Evolutionary conservation across 495 filamentous ascomycete species (phyloP), one percentile per base, ranked within the genome.

Genomic region (Paragyromitra xinjiangensis): DNA sequence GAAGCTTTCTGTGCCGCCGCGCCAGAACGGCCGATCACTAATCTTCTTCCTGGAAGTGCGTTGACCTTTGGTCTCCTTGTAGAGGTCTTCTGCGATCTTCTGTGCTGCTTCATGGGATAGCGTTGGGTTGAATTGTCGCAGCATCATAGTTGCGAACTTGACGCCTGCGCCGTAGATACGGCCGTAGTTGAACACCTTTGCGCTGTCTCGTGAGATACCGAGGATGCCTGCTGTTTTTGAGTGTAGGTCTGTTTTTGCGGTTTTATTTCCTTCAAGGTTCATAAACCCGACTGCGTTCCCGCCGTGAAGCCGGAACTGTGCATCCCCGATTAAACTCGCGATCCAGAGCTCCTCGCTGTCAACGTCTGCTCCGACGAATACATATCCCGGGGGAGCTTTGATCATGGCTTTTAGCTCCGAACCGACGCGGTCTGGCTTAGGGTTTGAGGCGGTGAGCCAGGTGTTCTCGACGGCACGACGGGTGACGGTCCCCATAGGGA

Each of bases 321-420:
- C 91, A 85, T 99, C 95, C 12, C 95, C 96, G 44, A 99, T 89
- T 3, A 99, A 88, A 83, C 92, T 94, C 3, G 96, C 95, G 77
- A 99, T 99, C 95, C 95, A 99, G 39, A 99, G 87, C 84, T 98
- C 95, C 82, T 99, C 91, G 16, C 93, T 97, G 81, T 99, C 95
- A 8, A 99, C 96, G 83, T 98, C 95, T 4, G 96, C 95, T 34
- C 95, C 95, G 59, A 99, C 95, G 83, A 99, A 97, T 61, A 87
- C 90, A 76, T 98, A 94, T 44, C 95, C 95, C 22, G 90, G 90
- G 0, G 95, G 95, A 14, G 96, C 93, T 78, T 90, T 93, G 77
- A 99, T 89, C 93, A 98, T 98, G 39, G 94, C 93, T 82, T 99
- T 99, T 11, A 99, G 87, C 83, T 99, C 95, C n/a, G 95, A 98